Evolutionary conservation across 2,329 filamentous ascomycete species (phyloP).

Genomic region (Macrophomina phaseolina): DNA sequence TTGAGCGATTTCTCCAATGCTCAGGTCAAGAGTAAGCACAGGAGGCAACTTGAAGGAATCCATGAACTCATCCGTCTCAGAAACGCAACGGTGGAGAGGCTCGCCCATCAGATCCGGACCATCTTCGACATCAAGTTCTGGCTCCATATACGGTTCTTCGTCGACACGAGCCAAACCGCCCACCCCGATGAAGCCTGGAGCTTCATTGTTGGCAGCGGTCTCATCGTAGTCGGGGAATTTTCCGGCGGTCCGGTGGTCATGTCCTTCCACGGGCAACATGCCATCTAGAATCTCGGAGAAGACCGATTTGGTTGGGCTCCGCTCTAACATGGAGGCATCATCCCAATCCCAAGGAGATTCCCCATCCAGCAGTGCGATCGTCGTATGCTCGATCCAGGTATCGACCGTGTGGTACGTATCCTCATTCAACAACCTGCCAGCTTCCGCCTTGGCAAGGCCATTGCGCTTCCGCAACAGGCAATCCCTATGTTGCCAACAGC

Average conservation of each 20-base stretch:
- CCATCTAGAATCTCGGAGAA: background rate
- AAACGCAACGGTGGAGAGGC: constrained; percentile 7
- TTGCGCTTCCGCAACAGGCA: constrained; percentile 1
- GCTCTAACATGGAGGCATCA: background rate
- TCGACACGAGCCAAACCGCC: background rate
- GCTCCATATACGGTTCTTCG: background rate
- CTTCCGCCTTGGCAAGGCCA: background rate
- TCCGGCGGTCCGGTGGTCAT: background rate
- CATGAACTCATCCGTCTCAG: constrained; percentile 1
- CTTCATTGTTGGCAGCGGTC: background rate
- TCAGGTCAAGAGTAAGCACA: background rate
- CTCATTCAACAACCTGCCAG: background rate
- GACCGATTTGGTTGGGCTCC: background rate
- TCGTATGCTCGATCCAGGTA: constrained; percentile 18
- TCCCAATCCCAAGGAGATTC: background rate
- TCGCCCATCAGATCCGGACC: background rate
- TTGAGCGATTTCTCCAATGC: constrained; percentile 1
- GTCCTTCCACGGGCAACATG: background rate
- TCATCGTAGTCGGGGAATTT: background rate
- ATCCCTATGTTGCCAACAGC: constrained; percentile 13
- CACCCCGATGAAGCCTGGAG: background rate
- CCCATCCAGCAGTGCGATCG: constrained; percentile 12
- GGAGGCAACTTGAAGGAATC: background rate
- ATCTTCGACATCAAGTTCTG: background rate
- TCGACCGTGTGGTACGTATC: background rate